phyloP scores from a whole-genome alignment of 768 basidiomycete species.

The Russula vinacea region DNA sequence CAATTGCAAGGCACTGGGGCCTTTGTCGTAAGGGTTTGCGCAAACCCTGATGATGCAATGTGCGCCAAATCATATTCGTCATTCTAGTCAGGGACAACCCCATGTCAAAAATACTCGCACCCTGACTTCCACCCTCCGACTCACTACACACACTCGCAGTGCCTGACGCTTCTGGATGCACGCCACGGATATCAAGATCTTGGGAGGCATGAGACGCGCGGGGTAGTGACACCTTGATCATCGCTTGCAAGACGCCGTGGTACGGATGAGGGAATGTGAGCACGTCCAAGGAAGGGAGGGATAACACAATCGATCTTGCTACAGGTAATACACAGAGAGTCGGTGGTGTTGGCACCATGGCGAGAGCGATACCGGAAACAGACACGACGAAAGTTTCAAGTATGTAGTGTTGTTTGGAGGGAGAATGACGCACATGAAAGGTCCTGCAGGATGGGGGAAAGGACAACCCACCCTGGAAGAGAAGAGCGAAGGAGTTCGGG shows the following conservation, averaged over 20 bases:
- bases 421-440: background rate
- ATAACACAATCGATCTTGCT: background rate
- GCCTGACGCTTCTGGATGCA: background rate
- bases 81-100: background rate
- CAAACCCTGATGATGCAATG: slow-evolving; percentile 17
- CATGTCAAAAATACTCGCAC: slow-evolving; percentile 10
- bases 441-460: background rate
- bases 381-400: background rate
- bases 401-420: too few species aligned
- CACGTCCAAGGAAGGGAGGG: background rate
- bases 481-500: background rate
- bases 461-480: background rate
- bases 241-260: background rate
- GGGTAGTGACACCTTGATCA: background rate
- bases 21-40: slow-evolving; percentile 11
- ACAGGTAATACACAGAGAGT: background rate
- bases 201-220: background rate
- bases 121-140: background rate
- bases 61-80: background rate
- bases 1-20: background rate
- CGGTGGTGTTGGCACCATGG: background rate
- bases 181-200: background rate
- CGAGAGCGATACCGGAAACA: background rate
- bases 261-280: background rate
- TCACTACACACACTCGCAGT: background rate